Conservation (phyloP, 768 basidiomycete species). For the Myochromella boudieri region DNA sequence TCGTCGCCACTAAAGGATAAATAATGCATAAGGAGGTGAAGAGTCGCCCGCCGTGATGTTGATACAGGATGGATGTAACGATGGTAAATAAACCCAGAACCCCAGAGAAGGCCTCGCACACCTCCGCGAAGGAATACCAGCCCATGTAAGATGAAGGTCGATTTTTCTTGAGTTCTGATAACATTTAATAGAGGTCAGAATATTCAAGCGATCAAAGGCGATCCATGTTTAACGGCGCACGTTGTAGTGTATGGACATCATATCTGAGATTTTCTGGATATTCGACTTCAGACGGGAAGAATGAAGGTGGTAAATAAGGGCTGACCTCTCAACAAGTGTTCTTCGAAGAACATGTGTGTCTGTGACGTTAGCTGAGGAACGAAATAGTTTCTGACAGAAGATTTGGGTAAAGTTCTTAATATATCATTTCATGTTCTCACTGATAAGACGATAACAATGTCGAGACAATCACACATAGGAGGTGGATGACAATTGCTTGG, state of each 20-base stretch:
- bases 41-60: conserved; percentile 6
- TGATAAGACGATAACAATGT: conserved; percentile 5
- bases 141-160: not conserved
- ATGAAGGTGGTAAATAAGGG: not conserved
- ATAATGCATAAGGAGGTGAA: conserved; percentile 11
- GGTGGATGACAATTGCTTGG: conserved; percentile 5
- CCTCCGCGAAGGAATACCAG: conserved; percentile 5
- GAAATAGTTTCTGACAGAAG: conserved; percentile 1
- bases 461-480: conserved; percentile 8
- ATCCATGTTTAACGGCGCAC: not conserved
- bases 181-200: not conserved
- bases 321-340: conserved; percentile 13
- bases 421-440: conserved; percentile 4
- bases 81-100: conserved; percentile 11
- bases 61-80: conserved; percentile 9
- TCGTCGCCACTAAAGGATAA: conserved; percentile 9
- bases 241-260: conserved; percentile 12
- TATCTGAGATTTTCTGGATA: conserved; percentile 13
- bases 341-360: conserved; percentile 11
- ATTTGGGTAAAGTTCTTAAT: not conserved
- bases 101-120: not conserved
- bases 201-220: not conserved
- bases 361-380: conserved; percentile 10
- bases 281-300: not conserved
- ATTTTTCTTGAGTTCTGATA: conserved; percentile 1